Evolutionary conservation across 768 basidiomycete genomes (phyloP), one percentile per base, ranked within the genome.

Genomic region (Glaciozyma antarctica): DNA sequence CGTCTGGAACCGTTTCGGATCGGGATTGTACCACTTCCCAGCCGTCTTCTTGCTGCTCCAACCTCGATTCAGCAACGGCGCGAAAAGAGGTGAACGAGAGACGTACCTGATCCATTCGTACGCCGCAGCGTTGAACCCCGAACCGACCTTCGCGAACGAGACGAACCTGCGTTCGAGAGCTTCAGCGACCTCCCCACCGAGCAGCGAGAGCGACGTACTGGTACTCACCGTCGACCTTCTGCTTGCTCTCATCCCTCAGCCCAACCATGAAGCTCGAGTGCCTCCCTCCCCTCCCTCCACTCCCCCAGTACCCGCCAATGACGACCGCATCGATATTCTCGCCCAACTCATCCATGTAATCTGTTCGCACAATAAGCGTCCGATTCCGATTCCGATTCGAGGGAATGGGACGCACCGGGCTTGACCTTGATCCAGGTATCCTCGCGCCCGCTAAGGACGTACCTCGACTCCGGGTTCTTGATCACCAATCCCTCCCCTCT

Each of bases 241-340:
- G 21, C 61, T 86, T 78, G 75, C 88, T 88, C 69, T 90, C 86
- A 52, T 66, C 56, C 21, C 63, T 49, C 13, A 65, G 59, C n/a
- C 87, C 77, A 0, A 95, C 94, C 72, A 91, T 91, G 34, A 99
- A 81, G 16, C 97, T 80, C 10, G 88, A 88, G 5, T 91, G 92
- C 21, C 94, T 86, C 34, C 88, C 88, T 51, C 93, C 85, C 26
- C 94, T 85, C 66, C 84, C 84, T 21, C 95, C 86, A 56, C 82
- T 83, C 5, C 95, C 95, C 74, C 90, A 97, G 73, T 90, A 88
- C 1, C 87, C 94, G 63, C 83, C 89, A 43, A 98, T 84, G 28
- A 98, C 91, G 12, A 98, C 78, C 1, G 94, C 84, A 71, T 97
- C 94, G 5, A 93, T 86, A 0, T 88, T 92, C 78, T 95, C 91